A percentile compares a stretch with the other conserved stretches of the same genome.
phyloP scores from a whole-genome alignment of 192 early-diverging fungal species.

The Bifiguratus adelaidae region DNA sequence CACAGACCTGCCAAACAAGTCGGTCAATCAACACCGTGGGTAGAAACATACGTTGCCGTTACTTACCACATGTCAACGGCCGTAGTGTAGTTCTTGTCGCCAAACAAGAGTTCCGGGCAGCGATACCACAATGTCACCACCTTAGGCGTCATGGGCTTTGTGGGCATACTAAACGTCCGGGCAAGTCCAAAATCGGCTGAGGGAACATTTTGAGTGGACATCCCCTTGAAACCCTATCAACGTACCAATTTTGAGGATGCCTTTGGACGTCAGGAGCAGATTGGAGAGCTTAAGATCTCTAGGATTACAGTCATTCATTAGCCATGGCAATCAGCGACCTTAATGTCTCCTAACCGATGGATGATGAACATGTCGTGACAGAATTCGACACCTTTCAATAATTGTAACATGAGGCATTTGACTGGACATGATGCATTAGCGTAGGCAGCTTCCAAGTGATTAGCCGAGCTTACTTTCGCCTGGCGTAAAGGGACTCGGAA shows the following conservation, averaged over 20 bases:
- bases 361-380: conserved; percentile 57
- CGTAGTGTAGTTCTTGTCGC: conserved; percentile 56
- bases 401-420: conserved; percentile 64
- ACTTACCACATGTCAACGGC: conserved; percentile 72
- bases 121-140: conserved; percentile 87
- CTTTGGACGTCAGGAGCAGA: conserved; percentile 48
- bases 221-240: not conserved
- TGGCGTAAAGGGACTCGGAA: conserved; percentile 38
- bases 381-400: conserved; percentile 58
- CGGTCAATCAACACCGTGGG: not conserved
- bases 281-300: conserved; percentile 76
- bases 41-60: conserved; percentile 6
- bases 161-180: conserved; percentile 45
- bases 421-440: conserved; percentile 30
- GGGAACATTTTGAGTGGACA: not conserved
- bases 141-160: conserved; percentile 64
- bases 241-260: conserved; percentile 64
- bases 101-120: conserved; percentile 68
- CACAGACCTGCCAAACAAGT: conserved; percentile 41
- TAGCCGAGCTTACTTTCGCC: conserved; percentile 31
- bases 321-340: no score
- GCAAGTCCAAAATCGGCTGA: conserved; percentile 76
- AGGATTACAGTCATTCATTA: no score
- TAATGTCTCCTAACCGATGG: conserved; percentile 14
- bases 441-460: not conserved